These are phyloP conservation scores for Rutstroemia sydowiana DNA, from an alignment of 2,329 filamentous ascomycete genomes.

Conservation along the genomic window DNA sequence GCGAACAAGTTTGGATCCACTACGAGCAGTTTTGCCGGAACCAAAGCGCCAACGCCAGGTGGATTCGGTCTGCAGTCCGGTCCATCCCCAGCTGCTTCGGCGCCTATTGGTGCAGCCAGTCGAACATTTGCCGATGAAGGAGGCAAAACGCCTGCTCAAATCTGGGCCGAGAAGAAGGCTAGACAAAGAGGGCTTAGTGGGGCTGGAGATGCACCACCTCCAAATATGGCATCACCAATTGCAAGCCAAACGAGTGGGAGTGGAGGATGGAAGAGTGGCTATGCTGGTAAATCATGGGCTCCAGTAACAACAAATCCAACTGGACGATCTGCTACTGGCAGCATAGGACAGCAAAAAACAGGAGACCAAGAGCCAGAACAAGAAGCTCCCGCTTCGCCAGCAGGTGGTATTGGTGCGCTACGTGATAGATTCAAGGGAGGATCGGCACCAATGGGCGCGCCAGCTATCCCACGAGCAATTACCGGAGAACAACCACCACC, in stretches of 20 bases:
- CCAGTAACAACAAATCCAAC: conserved; percentile 69
- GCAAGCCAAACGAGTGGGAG: conserved; percentile 64
- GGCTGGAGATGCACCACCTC: conserved; percentile 37
- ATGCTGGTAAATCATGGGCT: conserved; percentile 83
- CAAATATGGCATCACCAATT: conserved; percentile 46
- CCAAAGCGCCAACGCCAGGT: conserved; percentile 77
- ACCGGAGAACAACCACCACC: conserved; percentile 30
- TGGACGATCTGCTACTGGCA: conserved; percentile 51
- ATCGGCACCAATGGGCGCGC: conserved; percentile 56
- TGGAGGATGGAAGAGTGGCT: conserved; percentile 82
- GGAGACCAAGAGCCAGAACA: conserved; percentile 44
- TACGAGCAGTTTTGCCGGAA: conserved; percentile 69
- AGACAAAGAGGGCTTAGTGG: conserved; percentile 57
- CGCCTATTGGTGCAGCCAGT: conserved; percentile 71
- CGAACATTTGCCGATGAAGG: conserved; percentile 90
- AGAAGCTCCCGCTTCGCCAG: conserved; percentile 45
- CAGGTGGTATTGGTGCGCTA: conserved; percentile 64
- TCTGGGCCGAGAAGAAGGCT: conserved; percentile 97
- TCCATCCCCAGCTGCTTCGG: conserved; percentile 44
- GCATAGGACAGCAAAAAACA: conserved; percentile 52
- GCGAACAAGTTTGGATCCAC: conserved; percentile 77
- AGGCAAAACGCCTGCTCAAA: conserved; percentile 91
- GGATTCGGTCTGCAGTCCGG: conserved; percentile 57
- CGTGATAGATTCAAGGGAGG: conserved; percentile 76
- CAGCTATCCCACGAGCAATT: conserved; percentile 26